Evolutionary conservation across 139 green algal species (phyloP).

Genomic region (Desmodesmus armatus): DNA sequence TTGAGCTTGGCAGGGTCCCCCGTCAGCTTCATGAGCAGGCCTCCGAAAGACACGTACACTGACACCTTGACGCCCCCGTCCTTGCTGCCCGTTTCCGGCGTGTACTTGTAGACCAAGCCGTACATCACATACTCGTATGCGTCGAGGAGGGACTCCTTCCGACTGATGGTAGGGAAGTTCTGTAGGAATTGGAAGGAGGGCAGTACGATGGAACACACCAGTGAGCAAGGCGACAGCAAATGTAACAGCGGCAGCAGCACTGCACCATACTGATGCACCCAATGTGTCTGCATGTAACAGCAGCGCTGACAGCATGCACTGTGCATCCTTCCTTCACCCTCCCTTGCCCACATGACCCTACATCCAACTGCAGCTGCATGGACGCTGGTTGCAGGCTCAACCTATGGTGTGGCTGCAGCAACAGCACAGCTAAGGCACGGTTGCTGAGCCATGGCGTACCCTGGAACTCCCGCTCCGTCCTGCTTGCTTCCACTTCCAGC

Average conservation of each 20-base stretch:
- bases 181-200: slow-evolving; percentile 28
- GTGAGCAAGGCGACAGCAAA: too few relatives aligned
- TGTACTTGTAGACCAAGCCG: slow-evolving; percentile 93
- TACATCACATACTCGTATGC: slow-evolving; percentile 98
- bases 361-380: not conserved
- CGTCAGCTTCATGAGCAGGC: slow-evolving; percentile 92
- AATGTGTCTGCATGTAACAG: too few relatives aligned
- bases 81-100: slow-evolving; percentile 13
- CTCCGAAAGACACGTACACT: slow-evolving; percentile 89
- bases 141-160: slow-evolving; percentile 83
- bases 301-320: too few relatives aligned
- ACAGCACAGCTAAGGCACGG: too few relatives aligned
- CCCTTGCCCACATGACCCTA: too few relatives aligned
- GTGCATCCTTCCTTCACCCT: too few relatives aligned
- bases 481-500: too few relatives aligned
- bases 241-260: not conserved
- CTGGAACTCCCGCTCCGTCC: too few relatives aligned
- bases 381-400: not conserved
- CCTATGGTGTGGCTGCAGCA: too few relatives aligned
- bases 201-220: not conserved
- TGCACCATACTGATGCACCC: too few relatives aligned
- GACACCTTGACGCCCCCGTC: not conserved
- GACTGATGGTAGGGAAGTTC: slow-evolving; percentile 65
- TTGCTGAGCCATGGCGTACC: too few relatives aligned
- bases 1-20: slow-evolving; percentile 89